Evolutionary conservation across 2,329 filamentous ascomycete genomes (phyloP).

Genomic region (Pyrenochaeta sp.): DNA sequence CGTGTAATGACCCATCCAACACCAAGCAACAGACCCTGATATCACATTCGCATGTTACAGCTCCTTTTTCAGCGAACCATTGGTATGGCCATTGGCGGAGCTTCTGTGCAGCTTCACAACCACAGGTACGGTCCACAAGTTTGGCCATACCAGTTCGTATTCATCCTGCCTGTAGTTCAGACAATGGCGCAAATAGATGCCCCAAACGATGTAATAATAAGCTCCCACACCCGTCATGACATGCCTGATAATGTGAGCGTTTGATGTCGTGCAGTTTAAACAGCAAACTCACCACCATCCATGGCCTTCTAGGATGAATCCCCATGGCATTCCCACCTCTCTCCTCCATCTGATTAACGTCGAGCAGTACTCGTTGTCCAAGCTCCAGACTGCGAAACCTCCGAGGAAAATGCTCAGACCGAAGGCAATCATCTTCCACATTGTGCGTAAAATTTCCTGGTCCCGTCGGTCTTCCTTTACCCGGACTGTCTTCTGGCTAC

Average conservation of each 20-base stretch:
- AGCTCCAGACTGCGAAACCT: slow-evolving; percentile 79
- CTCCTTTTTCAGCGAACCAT: slow-evolving; percentile 45
- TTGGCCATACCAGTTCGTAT: slow-evolving; percentile 75
- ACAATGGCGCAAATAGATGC: slow-evolving; percentile 81
- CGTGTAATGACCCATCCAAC: neutral
- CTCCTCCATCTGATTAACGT: slow-evolving; percentile 72
- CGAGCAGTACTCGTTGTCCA: slow-evolving; percentile 80
- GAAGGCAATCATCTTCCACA: slow-evolving; percentile 78
- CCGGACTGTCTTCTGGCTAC: slow-evolving; percentile 47
- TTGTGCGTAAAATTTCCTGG: slow-evolving; percentile 66
- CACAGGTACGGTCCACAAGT: slow-evolving; percentile 63
- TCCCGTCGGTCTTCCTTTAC: slow-evolving; percentile 65
- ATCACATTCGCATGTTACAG: slow-evolving; percentile 11
- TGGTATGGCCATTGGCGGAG: slow-evolving; percentile 15
- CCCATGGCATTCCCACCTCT: slow-evolving; percentile 79
- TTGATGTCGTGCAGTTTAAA: neutral
- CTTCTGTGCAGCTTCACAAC: slow-evolving; percentile 51
- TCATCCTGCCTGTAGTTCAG: slow-evolving; percentile 76
- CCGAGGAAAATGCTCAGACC: slow-evolving; percentile 76
- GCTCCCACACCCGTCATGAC: slow-evolving; percentile 82
- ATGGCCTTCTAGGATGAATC: slow-evolving; percentile 76
- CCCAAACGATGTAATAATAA: slow-evolving; percentile 86
- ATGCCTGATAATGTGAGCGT: slow-evolving; percentile 63
- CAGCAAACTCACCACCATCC: slow-evolving; percentile 70
- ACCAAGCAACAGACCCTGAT: neutral